Evolutionary conservation across 139 green algal genomes (phyloP), one percentile per base, ranked within the genome.

Genomic region (Coelastrella sp.): DNA sequence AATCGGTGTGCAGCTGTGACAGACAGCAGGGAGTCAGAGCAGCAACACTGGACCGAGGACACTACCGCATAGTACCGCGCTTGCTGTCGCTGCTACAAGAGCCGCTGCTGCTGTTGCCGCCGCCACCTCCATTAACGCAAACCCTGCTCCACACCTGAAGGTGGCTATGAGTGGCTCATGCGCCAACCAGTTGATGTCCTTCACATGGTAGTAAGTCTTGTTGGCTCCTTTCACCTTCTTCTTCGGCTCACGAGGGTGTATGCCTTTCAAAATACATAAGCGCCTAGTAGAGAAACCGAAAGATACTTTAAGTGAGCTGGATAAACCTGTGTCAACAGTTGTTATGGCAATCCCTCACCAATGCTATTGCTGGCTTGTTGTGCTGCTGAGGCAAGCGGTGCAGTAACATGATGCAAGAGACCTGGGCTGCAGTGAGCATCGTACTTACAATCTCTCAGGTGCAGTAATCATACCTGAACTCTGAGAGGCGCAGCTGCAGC

Each of bases 201-300:
- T 99, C 32, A 95, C 82, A 83, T 99, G 98, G 89, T 99, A 99
- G 89, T 99, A 99, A 3, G 97, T 99, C 90, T 99, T 99, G 92
- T 98, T 93, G 45, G 92, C 91, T 1, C 97, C 97, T 43, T 96
- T 90, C 23, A 89, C 74, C 89, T 99, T 99, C 88, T 98, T 99
- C 87, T 95, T 98, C 19, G 98, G 98, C 92, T 99, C 98, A 3
- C 98, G 90, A 0, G 98, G 98, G 86, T 99, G 95, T 34, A 99
- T 95, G 74, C 97, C 97, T 88, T 99, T 99, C 25, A 99, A 90
- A 76, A 99, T 99, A 91, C 97, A 99, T 5, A 99, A 92, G 17
- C 96, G 93, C 89, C 96, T 97, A 89, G 45, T 57, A 13, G 11
- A 57, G 21, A 64, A 9, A 57, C 48, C 13, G 13, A 15, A 57